Percentiles rank a stretch among this genome's conserved stretches.
These are phyloP conservation scores for Fusarium nodosum DNA, from an alignment of 2,329 filamentous ascomycete genomes.

Conservation along the genomic window DNA sequence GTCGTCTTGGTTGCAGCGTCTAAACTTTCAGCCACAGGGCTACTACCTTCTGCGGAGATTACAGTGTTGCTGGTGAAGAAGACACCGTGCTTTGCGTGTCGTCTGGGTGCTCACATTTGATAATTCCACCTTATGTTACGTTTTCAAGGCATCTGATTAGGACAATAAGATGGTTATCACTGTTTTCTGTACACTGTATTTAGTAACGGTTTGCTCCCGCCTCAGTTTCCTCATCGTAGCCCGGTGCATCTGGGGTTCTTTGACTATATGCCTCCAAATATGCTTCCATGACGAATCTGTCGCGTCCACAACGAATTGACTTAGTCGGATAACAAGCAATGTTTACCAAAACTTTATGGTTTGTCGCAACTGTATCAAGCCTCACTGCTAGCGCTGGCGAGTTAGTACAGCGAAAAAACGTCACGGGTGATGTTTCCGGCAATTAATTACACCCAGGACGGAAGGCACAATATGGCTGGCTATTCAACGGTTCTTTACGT, in stretches of 20 bases:
- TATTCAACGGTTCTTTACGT: constrained; percentile 24
- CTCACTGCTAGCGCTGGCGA: constrained; percentile 15
- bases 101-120: neutral
- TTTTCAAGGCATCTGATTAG: constrained; percentile 4
- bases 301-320: neutral
- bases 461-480: constrained; percentile 15
- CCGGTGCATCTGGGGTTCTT: no score
- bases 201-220: constrained; percentile 12
- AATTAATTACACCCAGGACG: neutral
- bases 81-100: constrained; percentile 15
- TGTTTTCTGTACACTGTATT: constrained; percentile 29
- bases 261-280: neutral
- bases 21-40: constrained; percentile 28
- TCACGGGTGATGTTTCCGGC: constrained; percentile 41
- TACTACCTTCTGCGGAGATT: constrained; percentile 2
- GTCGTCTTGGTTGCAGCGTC: constrained; percentile 16
- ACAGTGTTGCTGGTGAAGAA: constrained; percentile 1
- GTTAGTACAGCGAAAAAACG: constrained; percentile 25
- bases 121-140: constrained; percentile 9
- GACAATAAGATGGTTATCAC: constrained; percentile 12
- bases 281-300: neutral
- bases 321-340: neutral
- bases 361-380: neutral
- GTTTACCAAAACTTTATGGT: neutral
- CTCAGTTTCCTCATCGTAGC: neutral